phyloP scores from a whole-genome alignment of 148 eudicot genomes.

The Talinum fruticosum region DNA sequence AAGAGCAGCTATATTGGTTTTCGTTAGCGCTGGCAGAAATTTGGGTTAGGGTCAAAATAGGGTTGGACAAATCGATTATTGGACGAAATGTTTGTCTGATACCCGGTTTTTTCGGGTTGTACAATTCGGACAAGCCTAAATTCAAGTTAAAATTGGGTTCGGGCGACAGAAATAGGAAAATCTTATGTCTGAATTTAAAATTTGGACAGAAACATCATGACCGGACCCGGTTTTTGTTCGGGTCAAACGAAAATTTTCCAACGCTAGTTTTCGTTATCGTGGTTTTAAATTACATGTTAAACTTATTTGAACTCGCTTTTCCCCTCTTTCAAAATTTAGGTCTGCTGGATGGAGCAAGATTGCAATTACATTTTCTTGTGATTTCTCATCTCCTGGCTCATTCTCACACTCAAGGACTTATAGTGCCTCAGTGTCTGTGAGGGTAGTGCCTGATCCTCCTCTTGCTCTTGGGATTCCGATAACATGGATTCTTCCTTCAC shows the following conservation, averaged over 20 bases:
- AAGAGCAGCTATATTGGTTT: not conserved
- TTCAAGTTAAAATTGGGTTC: too few species aligned
- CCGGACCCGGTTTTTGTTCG: too few species aligned
- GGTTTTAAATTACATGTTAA: not conserved
- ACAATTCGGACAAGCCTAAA: too few species aligned
- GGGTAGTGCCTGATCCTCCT: slow-evolving; percentile 79
- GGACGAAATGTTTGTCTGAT: too few species aligned
- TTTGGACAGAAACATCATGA: too few species aligned
- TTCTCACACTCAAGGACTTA: slow-evolving; percentile 49
- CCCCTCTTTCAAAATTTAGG: slow-evolving; percentile 27
- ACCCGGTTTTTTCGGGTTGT: too few species aligned
- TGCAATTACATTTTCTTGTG: slow-evolving; percentile 69
- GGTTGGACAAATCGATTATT: too few species aligned
- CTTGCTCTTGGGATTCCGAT: slow-evolving; percentile 76
- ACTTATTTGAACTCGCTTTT: not conserved
- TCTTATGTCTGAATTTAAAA: too few species aligned
- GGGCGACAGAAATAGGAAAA: too few species aligned
- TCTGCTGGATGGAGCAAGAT: slow-evolving; percentile 66
- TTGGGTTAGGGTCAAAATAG: too few species aligned
- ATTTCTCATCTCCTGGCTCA: slow-evolving; percentile 48
- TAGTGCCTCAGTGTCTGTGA: slow-evolving; percentile 50
- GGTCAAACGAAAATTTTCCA: too few species aligned
- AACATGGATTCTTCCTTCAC: slow-evolving; percentile 94
- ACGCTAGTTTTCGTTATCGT: not conserved
- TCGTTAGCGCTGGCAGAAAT: too few species aligned